phyloP scores from a whole-genome alignment of 352 stramenopile genomes.

The Phytophthora tubulina region DNA sequence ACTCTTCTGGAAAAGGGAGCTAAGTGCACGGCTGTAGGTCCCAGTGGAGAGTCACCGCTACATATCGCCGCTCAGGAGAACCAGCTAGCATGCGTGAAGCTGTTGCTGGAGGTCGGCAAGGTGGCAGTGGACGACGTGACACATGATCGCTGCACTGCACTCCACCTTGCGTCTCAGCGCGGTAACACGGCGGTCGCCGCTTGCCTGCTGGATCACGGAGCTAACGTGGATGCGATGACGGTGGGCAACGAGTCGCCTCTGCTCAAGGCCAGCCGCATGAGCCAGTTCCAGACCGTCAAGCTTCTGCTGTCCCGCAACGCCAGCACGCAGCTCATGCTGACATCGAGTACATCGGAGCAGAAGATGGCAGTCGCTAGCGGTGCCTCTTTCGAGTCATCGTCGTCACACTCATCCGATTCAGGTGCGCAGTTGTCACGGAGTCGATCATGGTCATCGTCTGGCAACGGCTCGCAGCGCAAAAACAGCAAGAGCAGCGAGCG shows the following conservation, averaged over 20 bases:
- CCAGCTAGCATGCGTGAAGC: conserved; percentile 71
- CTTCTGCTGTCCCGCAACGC: conserved; percentile 68
- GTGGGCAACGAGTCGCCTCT: conserved; percentile 72
- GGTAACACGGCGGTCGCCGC: conserved; percentile 77
- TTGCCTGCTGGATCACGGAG: conserved; percentile 74
- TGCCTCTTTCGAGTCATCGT: conserved; percentile 39
- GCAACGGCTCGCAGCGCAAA: conserved; percentile 37
- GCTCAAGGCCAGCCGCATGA: conserved; percentile 87
- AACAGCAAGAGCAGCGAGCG: conserved; percentile 47
- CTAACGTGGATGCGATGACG: conserved; percentile 73
- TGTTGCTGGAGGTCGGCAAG: conserved; percentile 61
- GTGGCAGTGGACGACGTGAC: conserved; percentile 68
- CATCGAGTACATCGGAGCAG: conserved; percentile 30
- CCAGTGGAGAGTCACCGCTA: conserved; percentile 77
- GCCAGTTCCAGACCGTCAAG: conserved; percentile 81
- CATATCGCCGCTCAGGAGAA: conserved; percentile 89
- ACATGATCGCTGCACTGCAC: conserved; percentile 68
- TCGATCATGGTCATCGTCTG: conserved; percentile 42
- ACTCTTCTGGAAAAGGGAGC: conserved; percentile 69
- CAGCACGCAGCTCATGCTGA: conserved; percentile 36
- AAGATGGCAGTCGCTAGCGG: conserved; percentile 35
- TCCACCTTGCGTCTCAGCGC: conserved; percentile 83
- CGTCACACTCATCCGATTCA: conserved; percentile 26
- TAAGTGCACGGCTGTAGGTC: conserved; percentile 61
- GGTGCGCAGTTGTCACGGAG: conserved; percentile 33